phyloP scores from a whole-genome alignment of 257 asterid genomes.

The Ajuga chamaepitys region DNA sequence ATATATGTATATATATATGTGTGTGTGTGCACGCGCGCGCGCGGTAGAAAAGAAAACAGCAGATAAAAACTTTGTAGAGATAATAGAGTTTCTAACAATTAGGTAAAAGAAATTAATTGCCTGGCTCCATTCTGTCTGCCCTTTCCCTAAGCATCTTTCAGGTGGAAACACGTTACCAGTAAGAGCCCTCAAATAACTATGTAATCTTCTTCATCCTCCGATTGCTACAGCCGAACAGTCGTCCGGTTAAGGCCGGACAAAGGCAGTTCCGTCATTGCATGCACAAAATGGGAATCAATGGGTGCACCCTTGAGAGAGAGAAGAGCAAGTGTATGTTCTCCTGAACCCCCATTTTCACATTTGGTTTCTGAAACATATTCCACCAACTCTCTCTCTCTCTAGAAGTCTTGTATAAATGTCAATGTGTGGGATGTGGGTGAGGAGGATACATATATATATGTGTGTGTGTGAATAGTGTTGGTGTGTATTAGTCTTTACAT shows the following conservation, averaged over 20 bases:
- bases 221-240: background rate
- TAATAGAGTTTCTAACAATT: background rate
- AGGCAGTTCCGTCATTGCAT: conserved; percentile 34
- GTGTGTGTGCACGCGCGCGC: too few species aligned
- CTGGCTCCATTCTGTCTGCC: conserved; percentile 96
- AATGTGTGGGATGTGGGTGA: background rate
- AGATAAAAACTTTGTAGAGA: background rate
- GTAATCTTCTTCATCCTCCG: conserved; percentile 14
- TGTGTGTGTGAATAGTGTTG: background rate
- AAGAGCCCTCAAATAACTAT: conserved; percentile 32
- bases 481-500: too few species aligned
- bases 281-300: conserved; percentile 7
- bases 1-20: too few species aligned
- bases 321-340: background rate
- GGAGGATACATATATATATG: background rate
- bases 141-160: too few species aligned
- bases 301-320: background rate
- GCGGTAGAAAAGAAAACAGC: background rate
- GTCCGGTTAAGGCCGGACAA: background rate
- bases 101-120: conserved; percentile 28
- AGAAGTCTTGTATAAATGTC: background rate
- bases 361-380: conserved; percentile 21
- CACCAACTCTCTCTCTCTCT: conserved; percentile 27
- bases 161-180: conserved; percentile 9
- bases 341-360: conserved; percentile 24